Conservation (phyloP, 2,329 filamentous ascomycete genomes). For the Nothomitra cinnamomea region DNA sequence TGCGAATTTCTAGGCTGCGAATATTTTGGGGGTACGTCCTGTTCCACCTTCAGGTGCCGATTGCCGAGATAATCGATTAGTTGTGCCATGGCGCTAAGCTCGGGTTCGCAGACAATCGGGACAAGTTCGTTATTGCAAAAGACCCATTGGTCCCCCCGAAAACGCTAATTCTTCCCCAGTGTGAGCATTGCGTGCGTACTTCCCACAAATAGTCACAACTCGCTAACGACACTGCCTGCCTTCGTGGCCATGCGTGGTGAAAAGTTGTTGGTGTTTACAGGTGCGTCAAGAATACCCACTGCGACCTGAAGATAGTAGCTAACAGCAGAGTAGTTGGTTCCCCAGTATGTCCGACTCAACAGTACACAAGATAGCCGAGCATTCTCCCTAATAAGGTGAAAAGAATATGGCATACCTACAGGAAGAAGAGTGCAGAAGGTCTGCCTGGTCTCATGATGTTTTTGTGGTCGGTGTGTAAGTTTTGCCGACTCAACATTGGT, state of each 20-base stretch:
- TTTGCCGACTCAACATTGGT: not conserved
- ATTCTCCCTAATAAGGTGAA: not conserved
- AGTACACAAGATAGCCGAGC: not conserved
- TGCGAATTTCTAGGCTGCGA: not conserved
- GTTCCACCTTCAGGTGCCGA: not conserved
- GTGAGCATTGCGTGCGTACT: not conserved
- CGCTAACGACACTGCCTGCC: not conserved
- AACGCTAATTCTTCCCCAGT: not conserved
- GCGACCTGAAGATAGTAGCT: not conserved
- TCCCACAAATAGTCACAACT: not conserved
- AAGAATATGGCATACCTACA: slow-evolving; percentile 43
- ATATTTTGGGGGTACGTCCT: slow-evolving; percentile 2
- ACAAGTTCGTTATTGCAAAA: not conserved
- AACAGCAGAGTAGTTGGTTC: slow-evolving; percentile 14
- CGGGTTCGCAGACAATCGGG: slow-evolving; percentile 1
- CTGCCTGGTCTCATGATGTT: slow-evolving; percentile 44
- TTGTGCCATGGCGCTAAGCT: not conserved
- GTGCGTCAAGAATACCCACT: slow-evolving; percentile 12
- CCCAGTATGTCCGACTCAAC: slow-evolving; percentile 14
- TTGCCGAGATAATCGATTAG: too few relatives aligned
- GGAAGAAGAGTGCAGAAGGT: slow-evolving; percentile 42
- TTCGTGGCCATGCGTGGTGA: not conserved
- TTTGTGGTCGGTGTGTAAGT: slow-evolving; percentile 37
- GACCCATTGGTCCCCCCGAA: not conserved
- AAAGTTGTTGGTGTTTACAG: slow-evolving; percentile 27